Conservation (phyloP, 148 eudicot genomes). For the Beta vulgaris region DNA sequence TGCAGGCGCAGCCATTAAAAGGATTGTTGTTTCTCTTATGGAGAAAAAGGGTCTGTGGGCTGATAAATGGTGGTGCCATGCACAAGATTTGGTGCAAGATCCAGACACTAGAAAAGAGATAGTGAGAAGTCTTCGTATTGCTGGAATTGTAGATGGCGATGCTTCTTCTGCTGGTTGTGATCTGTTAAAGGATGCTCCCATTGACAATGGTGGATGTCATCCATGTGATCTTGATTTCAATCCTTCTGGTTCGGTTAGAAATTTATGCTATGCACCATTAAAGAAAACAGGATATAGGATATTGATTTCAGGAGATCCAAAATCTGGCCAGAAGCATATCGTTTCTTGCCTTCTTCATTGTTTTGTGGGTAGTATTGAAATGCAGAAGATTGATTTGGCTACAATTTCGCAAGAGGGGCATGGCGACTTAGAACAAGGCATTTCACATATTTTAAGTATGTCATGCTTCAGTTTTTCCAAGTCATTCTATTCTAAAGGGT, state of each 20-base stretch:
- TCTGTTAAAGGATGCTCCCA: constrained; percentile 28
- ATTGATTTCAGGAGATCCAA: constrained; percentile 76
- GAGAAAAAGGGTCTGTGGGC: constrained; percentile 38
- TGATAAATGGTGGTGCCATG: constrained; percentile 59
- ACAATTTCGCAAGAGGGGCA: constrained; percentile 87
- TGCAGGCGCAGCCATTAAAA: constrained; percentile 52
- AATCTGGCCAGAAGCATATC: constrained; percentile 90
- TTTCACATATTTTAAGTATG: constrained; percentile 77
- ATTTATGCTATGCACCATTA: constrained; percentile 33
- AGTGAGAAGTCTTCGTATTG: constrained; percentile 40
- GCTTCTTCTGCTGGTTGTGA: constrained; percentile 28
- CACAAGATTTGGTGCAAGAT: constrained; percentile 57
- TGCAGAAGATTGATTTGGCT: constrained; percentile 89
- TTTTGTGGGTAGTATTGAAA: constrained; percentile 70
- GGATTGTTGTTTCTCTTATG: constrained; percentile 51
- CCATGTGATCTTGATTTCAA: constrained; percentile 32
- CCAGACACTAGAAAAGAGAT: constrained; percentile 50
- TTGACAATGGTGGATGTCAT: constrained; percentile 29
- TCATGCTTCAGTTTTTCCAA: constrained; percentile 27
- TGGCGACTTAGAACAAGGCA: constrained; percentile 74
- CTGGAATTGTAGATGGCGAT: constrained; percentile 48
- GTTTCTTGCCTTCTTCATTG: constrained; percentile 87
- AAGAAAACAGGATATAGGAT: constrained; percentile 65
- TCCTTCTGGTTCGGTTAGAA: constrained; percentile 42
- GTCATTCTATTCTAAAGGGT: constrained; percentile 19